A percentile compares a stretch with the other conserved stretches of the same genome.
Conservation (phyloP, 2,329 filamentous ascomycete genomes). For the Tolypocladium album region DNA sequence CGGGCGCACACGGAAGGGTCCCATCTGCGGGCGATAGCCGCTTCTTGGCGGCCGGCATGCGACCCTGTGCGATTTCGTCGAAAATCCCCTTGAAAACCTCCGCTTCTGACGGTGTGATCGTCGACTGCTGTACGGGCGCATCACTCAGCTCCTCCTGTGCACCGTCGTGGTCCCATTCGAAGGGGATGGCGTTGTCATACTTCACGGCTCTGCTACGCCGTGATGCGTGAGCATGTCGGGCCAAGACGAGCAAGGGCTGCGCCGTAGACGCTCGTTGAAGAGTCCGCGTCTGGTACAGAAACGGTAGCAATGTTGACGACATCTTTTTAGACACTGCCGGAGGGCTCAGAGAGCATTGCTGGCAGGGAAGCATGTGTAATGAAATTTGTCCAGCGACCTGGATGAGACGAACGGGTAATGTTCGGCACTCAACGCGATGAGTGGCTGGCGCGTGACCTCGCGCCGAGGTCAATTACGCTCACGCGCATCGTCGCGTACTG, state of each 20-base stretch:
- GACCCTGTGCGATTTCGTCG: slow-evolving; percentile 27
- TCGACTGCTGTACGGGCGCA: slow-evolving; percentile 24
- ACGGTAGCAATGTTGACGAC: slow-evolving; percentile 46
- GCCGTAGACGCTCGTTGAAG: slow-evolving; percentile 20
- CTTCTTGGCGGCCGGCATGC: slow-evolving; percentile 17
- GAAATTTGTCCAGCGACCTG: neutral
- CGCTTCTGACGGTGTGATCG: slow-evolving; percentile 47
- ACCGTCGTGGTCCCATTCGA: slow-evolving; percentile 31
- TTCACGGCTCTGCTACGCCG: slow-evolving; percentile 5
- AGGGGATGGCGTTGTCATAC: slow-evolving; percentile 35
- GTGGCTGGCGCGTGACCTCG: slow-evolving; percentile 7
- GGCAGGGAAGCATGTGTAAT: neutral
- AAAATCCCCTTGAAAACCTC: slow-evolving; percentile 50
- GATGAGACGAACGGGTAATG: neutral
- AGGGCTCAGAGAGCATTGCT: neutral
- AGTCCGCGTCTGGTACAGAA: slow-evolving; percentile 64
- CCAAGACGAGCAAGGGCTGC: slow-evolving; percentile 11
- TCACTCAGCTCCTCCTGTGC: slow-evolving; percentile 6
- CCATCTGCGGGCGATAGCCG: slow-evolving; percentile 2
- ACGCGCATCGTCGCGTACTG: neutral
- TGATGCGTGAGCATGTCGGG: slow-evolving; percentile 10
- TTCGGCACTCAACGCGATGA: neutral
- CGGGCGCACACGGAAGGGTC: neutral
- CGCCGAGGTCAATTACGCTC: slow-evolving; percentile 6
- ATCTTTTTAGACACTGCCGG: slow-evolving; percentile 17